Evolutionary conservation across 176 grass and related monocot genomes (phyloP).

Genomic region (Bromus sterilis): DNA sequence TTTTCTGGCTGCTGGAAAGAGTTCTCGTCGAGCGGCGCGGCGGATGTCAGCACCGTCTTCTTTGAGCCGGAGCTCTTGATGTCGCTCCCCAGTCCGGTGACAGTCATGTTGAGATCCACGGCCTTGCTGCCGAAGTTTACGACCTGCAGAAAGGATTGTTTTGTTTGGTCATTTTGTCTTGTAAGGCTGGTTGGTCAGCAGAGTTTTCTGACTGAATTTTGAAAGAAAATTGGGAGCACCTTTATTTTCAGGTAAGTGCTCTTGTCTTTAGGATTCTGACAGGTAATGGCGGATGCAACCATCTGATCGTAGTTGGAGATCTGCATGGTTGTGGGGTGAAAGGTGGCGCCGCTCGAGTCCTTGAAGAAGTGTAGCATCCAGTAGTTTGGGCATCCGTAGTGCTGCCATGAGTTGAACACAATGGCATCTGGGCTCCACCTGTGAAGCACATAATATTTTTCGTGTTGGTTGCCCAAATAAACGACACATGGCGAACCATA

Average conservation of each 20-base stretch:
- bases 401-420: slow-evolving; percentile 79
- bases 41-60: slow-evolving; percentile 56
- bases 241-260: slow-evolving; percentile 69
- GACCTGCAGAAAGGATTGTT: slow-evolving; percentile 26
- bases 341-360: slow-evolving; percentile 62
- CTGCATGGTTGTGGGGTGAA: slow-evolving; percentile 39
- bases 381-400: slow-evolving; percentile 88
- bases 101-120: slow-evolving; percentile 51
- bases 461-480: background rate
- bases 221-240: background rate
- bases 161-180: background rate
- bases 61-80: slow-evolving; percentile 46
- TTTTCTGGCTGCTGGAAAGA: slow-evolving; percentile 60
- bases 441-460: background rate
- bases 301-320: slow-evolving; percentile 37
- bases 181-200: background rate
- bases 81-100: slow-evolving; percentile 21
- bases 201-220: background rate
- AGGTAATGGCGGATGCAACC: slow-evolving; percentile 60
- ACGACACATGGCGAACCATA: background rate
- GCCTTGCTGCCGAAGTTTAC: slow-evolving; percentile 61
- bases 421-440: slow-evolving; percentile 89
- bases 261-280: slow-evolving; percentile 43
- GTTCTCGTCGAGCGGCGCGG: slow-evolving; percentile 56
- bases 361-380: slow-evolving; percentile 87